These are phyloP conservation scores for Mucor indicus DNA, from an alignment of 371 early-diverging fungal species.

Conservation along the genomic window DNA sequence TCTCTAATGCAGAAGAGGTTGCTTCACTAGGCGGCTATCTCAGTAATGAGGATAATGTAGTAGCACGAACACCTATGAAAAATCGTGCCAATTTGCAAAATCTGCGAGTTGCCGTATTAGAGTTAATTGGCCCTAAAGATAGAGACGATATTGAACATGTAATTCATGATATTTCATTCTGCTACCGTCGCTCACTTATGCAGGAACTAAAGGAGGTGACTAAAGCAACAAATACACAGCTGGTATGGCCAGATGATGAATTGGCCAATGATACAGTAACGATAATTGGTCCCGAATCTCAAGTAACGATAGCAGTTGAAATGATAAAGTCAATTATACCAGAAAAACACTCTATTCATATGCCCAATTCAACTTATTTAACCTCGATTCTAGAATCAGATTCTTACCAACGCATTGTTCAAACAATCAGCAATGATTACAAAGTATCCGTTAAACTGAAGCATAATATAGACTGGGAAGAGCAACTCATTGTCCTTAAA, in stretches of 20 bases:
- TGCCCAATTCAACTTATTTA: slow-evolving; percentile 27
- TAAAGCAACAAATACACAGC: slow-evolving; percentile 48
- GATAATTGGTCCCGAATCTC: slow-evolving; percentile 41
- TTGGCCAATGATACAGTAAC: slow-evolving; percentile 32
- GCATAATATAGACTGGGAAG: not conserved
- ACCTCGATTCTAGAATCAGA: slow-evolving; percentile 13
- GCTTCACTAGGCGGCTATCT: slow-evolving; percentile 75
- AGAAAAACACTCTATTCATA: slow-evolving; percentile 35
- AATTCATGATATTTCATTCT: slow-evolving; percentile 39
- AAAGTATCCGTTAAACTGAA: slow-evolving; percentile 4
- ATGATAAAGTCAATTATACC: slow-evolving; percentile 39
- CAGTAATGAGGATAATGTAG: slow-evolving; percentile 81
- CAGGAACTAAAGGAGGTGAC: slow-evolving; percentile 45
- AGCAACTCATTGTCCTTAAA: slow-evolving; percentile 11
- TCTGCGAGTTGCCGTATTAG: slow-evolving; percentile 71
- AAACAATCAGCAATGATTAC: slow-evolving; percentile 3
- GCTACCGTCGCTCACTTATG: slow-evolving; percentile 46
- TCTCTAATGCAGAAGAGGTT: slow-evolving; percentile 81
- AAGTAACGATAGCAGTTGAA: slow-evolving; percentile 32
- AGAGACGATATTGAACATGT: slow-evolving; percentile 41
- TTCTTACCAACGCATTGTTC: slow-evolving; percentile 9
- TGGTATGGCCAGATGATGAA: slow-evolving; percentile 55
- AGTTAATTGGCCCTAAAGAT: slow-evolving; percentile 63
- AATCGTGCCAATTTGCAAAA: slow-evolving; percentile 69
- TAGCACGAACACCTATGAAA: slow-evolving; percentile 86